Percentiles rank a stretch among this genome's conserved stretches.
phyloP scores from a whole-genome alignment of 805 yeast genomes.

The Yamadazyma philogaea region DNA sequence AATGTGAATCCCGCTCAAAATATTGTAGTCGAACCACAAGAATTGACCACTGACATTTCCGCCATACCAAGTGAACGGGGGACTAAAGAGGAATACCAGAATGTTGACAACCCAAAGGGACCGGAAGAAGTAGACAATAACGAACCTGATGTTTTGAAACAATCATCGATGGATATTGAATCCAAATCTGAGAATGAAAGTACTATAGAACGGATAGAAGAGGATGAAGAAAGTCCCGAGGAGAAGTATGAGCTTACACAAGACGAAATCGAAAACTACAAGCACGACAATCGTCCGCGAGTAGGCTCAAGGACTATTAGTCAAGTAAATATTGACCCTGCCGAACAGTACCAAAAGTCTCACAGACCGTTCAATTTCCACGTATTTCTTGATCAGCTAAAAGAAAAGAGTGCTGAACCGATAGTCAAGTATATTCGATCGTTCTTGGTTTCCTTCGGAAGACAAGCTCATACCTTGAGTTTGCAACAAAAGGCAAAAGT shows the following conservation, averaged over 20 bases:
- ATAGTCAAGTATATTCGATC: constrained; percentile 81
- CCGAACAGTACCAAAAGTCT: constrained; percentile 39
- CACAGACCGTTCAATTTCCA: constrained; percentile 77
- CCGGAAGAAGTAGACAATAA: no score
- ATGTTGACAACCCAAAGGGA: no score
- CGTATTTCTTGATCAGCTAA: constrained; percentile 66
- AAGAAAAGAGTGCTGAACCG: constrained; percentile 79
- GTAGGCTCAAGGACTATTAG: constrained; percentile 10
- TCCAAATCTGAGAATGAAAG: background rate
- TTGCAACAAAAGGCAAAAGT: constrained; percentile 76
- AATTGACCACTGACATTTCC: no score
- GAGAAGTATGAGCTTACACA: constrained; percentile 20
- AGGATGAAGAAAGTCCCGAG: constrained; percentile 13
- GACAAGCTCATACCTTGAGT: constrained; percentile 57
- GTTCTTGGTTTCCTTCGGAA: constrained; percentile 72
- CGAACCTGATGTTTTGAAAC: background rate
- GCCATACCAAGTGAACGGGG: no score
- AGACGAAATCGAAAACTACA: constrained; percentile 11
- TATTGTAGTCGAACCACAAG: no score
- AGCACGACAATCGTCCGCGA: constrained; percentile 1
- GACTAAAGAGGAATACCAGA: no score
- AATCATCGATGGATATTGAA: background rate
- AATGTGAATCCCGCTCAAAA: no score
- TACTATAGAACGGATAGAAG: constrained; percentile 9
- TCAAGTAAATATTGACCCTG: constrained; percentile 22